Base-by-base conservation (phyloP, 202 grass and related monocot genomes). In the Zoysia matrella region DNA sequence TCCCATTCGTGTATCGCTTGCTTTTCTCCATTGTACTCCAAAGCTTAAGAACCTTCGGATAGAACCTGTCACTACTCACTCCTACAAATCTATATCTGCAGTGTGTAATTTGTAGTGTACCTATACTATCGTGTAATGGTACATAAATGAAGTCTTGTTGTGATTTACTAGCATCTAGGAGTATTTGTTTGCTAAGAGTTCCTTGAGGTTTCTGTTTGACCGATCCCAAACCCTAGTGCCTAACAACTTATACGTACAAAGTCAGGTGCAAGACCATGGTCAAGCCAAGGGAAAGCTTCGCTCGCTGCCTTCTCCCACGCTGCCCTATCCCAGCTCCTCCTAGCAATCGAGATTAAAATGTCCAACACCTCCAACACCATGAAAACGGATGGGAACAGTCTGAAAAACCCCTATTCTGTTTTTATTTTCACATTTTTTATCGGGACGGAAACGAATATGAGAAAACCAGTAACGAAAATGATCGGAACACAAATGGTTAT, bases 11-110 rank as follows among this genome's bases (percentile, higher is more conserved):
- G 79, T 67, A 82, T 82, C 57, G 8, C 52, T 15, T 73, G 5
- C 15, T 47, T 15, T 30, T 30, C 42, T 2, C 69, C 46, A 64
- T 76, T 87, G 88, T 90, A 22, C 22, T 22, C 22, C 22, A 90
- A 87, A 90, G 69, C 84, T 49, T 15, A 69, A 86, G 51, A 75
- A 70, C 64, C 66, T 80, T 44, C 58, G 80, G 69, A 83, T 83
- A 71, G 83, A 84, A 90, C 84, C 74, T 22, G 22, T 22, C 22
- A 22, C 22, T 22, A 22, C 22, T 22, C 22, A 22, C 50, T 75
- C 68, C 83, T 58, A 52, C 80, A 71, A 72, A 50, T 54, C 43
- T 49, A 1, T 61, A 69, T 58, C 60, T 73, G 11, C 36, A 16
- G 41, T 42, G 9, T 30, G 64, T 82, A 55, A 78, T 77, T 41